Percentiles rank a stretch among this genome's conserved stretches.
phyloP scores from a whole-genome alignment of 148 eudicot genomes.

The Heliamphora exappendiculata region DNA sequence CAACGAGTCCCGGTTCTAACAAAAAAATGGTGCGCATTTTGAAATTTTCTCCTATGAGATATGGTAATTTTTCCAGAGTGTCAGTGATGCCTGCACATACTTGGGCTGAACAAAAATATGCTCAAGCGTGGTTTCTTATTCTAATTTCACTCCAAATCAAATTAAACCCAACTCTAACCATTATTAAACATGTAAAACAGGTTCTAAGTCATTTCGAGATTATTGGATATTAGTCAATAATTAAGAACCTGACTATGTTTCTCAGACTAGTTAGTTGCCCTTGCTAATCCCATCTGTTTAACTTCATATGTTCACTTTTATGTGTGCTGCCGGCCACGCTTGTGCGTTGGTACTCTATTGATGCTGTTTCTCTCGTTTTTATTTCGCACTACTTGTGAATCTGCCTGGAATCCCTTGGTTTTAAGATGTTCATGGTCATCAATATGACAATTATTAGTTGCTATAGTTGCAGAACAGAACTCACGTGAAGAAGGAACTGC shows the following conservation, averaged over 20 bases:
- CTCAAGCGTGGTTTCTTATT: too few relatives aligned
- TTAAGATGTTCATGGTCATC: background rate
- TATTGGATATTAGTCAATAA: background rate
- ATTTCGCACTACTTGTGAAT: background rate
- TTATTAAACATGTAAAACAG: too few relatives aligned
- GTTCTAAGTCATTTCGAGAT: background rate
- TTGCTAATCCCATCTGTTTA: background rate
- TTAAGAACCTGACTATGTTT: background rate
- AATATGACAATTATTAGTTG: background rate
- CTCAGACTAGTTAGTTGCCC: background rate
- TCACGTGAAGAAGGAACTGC: constrained; percentile 7
- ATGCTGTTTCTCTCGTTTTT: background rate
- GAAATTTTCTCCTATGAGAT: too few relatives aligned
- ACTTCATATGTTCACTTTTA: background rate
- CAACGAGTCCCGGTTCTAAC: too few relatives aligned
- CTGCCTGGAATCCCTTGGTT: background rate
- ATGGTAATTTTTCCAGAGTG: too few relatives aligned
- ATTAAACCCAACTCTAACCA: too few relatives aligned
- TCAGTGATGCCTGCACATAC: too few relatives aligned
- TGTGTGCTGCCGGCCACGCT: background rate
- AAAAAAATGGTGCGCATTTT: too few relatives aligned
- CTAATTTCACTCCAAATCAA: too few relatives aligned
- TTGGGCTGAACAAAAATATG: too few relatives aligned
- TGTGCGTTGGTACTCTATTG: background rate
- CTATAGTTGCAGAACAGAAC: constrained; percentile 14